Evolutionary conservation across 2,329 filamentous ascomycete genomes (phyloP), one percentile per base, ranked within the genome.

Genomic region (Xylaria sp.): DNA sequence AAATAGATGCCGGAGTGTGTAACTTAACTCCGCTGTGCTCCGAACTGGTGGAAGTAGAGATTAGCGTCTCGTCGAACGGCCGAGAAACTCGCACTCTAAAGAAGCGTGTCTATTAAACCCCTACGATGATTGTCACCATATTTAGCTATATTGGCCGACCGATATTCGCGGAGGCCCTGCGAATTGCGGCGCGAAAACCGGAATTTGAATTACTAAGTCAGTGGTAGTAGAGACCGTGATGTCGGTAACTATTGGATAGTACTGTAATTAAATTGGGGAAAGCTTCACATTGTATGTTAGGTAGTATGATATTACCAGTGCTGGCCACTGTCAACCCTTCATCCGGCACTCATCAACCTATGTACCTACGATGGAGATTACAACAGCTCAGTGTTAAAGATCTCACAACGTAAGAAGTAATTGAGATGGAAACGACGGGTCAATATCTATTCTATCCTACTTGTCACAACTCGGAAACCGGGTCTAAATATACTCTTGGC

Each of bases 21-120:
- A 65, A 55, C 32, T 59, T 53, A 67, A 59, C 60, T 44, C 65
- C 65, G 60, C 10, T 63, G 60, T 25, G 65, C 23, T 53, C 65
- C 65, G 9, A 68, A 42, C 58, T 62, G 40, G 25, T 27, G 18
- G 5, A 32, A 25, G 12, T 21, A 50, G 10, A 40, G 23, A 42
- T 48, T 48, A 62, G 48, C 37, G 13, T 29, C 13, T 23, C 48
- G 21, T 35, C n/a, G 47, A 23, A 53, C 53, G 12, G 9, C 29
- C 29, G 29, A 32, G 29, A 32, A 32, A 32, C n/a, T 1, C 9
- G 35, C 13, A 13, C 10, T 40, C 37, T 10, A 10, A 40, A 40
- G 12, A 10, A 40, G 37, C 8, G 27, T 29, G n/a, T 5, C 29
- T 18, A 29, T 29, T 10, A 32, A 8, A 21, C 18, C 29, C 27